Base-by-base conservation (phyloP, 495 filamentous ascomycete species). In the Penicillium odoratum region DNA sequence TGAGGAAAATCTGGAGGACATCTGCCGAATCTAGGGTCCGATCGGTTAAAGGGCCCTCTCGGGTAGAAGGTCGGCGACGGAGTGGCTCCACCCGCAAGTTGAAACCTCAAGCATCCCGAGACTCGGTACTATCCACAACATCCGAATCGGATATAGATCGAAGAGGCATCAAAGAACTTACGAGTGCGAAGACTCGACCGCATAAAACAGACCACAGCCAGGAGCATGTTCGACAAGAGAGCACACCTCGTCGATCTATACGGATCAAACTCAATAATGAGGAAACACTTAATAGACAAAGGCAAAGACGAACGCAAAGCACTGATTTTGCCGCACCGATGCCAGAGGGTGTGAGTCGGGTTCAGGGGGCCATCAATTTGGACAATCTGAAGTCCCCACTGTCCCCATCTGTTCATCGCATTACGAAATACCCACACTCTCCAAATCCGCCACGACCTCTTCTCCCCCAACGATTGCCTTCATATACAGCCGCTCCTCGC, bases 201-300 rank as follows among this genome's bases (percentile, higher is more conserved):
- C 65, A 72, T 28, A 81, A 85, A 54, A 80, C 85, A 11, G 81
- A 78, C 29, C 48, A 57, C 13, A 64, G 63, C 67, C 66, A 61
- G 40, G 69, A 74, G 30, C 66, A 64, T 30, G 54, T 70, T 52
- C 58, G 81, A 63, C 71, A 91, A 85, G 69, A 91, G 83, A 56
- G 74, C 80, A 48, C 89, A 85, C 57, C 86, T 3, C 84, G 90
- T 59, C 84, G 91, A 31, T 93, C 92, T 15, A 96, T 97, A 59
- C 83, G 92, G 30, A 96, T 98, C 62, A 96, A 95, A 70, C 80
- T 96, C 13, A 84, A 93, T 71, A 89, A 90, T 60, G 93, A 97
- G 66, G 90, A 96, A 47, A 61, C 70, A 13, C 63, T 75, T 8
- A 71, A 76, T 34, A 67, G 69, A 62, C 83, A 88, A 59, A 88